phyloP scores from a whole-genome alignment of 345 rosid species.

The Cardiospermum halicacabum region DNA sequence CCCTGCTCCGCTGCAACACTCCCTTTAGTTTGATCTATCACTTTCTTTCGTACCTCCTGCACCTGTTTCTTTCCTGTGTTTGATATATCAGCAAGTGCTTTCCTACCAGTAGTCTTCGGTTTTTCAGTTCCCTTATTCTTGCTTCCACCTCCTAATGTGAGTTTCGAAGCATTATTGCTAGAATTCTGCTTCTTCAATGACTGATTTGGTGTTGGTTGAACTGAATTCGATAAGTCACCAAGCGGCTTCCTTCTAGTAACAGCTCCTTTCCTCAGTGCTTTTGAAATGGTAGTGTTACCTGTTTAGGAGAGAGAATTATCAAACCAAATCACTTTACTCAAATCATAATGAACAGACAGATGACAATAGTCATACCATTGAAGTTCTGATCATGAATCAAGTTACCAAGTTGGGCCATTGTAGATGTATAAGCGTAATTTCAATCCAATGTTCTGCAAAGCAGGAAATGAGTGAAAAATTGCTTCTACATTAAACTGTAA shows the following conservation, averaged over 20 bases:
- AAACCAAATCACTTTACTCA: too few species aligned
- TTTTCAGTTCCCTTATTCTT: slow-evolving; percentile 34
- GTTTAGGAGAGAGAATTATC: slow-evolving; percentile 2
- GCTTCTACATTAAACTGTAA: not conserved
- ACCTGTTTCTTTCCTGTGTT: slow-evolving; percentile 32
- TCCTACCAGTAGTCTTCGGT: slow-evolving; percentile 28
- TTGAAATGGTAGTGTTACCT: slow-evolving; percentile 28
- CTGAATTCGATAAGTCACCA: slow-evolving; percentile 56
- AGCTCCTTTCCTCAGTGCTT: slow-evolving; percentile 31
- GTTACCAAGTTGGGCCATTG: slow-evolving; percentile 35
- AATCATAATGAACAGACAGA: slow-evolving; percentile 7
- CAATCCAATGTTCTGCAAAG: slow-evolving; percentile 14
- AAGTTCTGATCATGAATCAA: slow-evolving; percentile 40
- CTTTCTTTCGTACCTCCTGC: slow-evolving; percentile 34
- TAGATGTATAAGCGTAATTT: not conserved
- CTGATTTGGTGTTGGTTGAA: slow-evolving; percentile 30
- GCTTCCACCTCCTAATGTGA: slow-evolving; percentile 23
- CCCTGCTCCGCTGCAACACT: slow-evolving; percentile 30
- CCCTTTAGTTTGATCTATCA: slow-evolving; percentile 20
- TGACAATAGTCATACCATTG: not conserved
- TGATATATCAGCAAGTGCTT: slow-evolving; percentile 55
- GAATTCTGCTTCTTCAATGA: slow-evolving; percentile 33
- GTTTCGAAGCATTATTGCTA: slow-evolving; percentile 15
- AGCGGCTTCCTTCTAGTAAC: slow-evolving; percentile 55
- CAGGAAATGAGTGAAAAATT: not conserved